Evolutionary conservation across 1,139 yeast genomes (phyloP), one percentile per base, ranked within the genome.

Genomic region (Kazachstania sp.): DNA sequence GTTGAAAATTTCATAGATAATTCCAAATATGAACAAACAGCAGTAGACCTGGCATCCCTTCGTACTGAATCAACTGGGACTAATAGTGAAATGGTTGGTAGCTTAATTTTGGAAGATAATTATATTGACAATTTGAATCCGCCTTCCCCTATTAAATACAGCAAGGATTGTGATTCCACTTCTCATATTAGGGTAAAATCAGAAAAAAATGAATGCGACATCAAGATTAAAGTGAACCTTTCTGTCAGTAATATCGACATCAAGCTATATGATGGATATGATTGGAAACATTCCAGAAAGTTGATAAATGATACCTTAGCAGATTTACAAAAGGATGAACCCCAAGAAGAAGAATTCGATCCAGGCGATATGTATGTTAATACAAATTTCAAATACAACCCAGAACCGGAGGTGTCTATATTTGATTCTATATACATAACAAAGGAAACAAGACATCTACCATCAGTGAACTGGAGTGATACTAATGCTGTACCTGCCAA

Each of bases 191-290:
- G 23, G 9, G 45, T n/a, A 3, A 31, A 20, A 4, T 19, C 41
- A 5, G 3, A 9, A 3, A 5, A 37, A 11, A 23, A 44, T 5
- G 2, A 5, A 2, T 3, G 19, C 6, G 23, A 43, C 3, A 29
- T 41, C 15, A 43, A 30, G 35, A 37, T 39, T 3, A 42, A 49
- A 3, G 23, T 52, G 4, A 40, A 30, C 5, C 26, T 50, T 18
- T 45, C 46, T 23, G 53, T 47, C 3, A 28, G 23, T 7, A 50
- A 45, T 38, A 45, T 38, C 48, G 49, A 16, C 20, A 48, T 92
- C 50, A 79, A 76, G 49, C 66, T 92, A 37, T 81, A 78, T 61
- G 98, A 92, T 68, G 99, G 99, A 0, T 92, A 82, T 60, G 98
- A 92, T 61, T 88, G 97, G 95, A 77, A 77, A 49, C 79, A 78